These are phyloP conservation scores for Arxiozyma slooffiae DNA, from an alignment of 1,139 yeast genomes.

Conservation along the genomic window DNA sequence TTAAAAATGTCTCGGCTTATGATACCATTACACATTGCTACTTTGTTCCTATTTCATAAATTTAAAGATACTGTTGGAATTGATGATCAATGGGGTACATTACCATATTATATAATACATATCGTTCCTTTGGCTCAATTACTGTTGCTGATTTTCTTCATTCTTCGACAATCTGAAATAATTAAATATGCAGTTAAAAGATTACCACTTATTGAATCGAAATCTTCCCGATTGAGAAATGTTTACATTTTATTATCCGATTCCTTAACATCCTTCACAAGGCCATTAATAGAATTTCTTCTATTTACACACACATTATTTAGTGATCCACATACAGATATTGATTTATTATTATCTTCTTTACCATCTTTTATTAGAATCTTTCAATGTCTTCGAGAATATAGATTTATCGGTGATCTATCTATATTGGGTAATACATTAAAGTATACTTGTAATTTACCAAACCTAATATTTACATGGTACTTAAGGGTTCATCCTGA, in stretches of 20 bases:
- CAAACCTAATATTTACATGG: conserved; percentile 40
- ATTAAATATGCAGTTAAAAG: conserved; percentile 32
- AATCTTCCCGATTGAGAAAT: conserved; percentile 56
- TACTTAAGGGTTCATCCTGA: conserved; percentile 21
- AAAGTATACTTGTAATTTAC: conserved; percentile 66
- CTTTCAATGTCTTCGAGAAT: conserved; percentile 73
- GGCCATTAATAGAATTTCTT: conserved; percentile 62
- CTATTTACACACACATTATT: conserved; percentile 36
- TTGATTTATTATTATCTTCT: conserved; percentile 35
- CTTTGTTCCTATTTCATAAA: conserved; percentile 6
- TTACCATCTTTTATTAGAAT: conserved; percentile 65
- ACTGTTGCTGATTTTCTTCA: conserved; percentile 20
- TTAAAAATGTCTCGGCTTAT: conserved; percentile 25
- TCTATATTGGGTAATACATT: conserved; percentile 59
- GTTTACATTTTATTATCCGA: conserved; percentile 77
- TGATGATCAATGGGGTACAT: neutral
- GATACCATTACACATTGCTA: conserved; percentile 21
- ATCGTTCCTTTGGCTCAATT: conserved; percentile 33
- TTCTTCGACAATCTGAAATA: conserved; percentile 34
- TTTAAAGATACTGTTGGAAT: conserved; percentile 2
- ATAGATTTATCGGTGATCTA: conserved; percentile 38
- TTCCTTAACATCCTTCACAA: conserved; percentile 68
- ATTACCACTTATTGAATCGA: conserved; percentile 46
- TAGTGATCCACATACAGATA: conserved; percentile 15
- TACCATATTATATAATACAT: conserved; percentile 10